Evolutionary conservation across 148 eudicot genomes (phyloP), one percentile per base, ranked within the genome.

Genomic region (Fagopyrum homotropicum): DNA sequence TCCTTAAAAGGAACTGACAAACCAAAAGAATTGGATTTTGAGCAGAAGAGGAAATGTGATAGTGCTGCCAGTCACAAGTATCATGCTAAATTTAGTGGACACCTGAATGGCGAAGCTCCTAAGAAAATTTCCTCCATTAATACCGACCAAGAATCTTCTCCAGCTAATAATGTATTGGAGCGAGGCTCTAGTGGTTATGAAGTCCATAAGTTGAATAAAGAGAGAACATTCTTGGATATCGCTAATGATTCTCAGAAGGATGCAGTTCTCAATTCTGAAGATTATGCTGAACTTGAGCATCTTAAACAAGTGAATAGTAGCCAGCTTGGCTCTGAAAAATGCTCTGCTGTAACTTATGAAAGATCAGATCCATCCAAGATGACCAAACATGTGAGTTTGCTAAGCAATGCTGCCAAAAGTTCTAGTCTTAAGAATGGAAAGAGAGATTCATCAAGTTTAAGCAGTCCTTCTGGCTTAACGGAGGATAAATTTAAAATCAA

Each of bases 321-420:
- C 45, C 79, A 64, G 40, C 70, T 22, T 29, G 63, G 82, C 75
- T 79, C 54, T 73, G 83, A 63, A 70, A 89, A 80, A 60, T 71
- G 45, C 29, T 78, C 54, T 52, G 75, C 80, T 30, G 72, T 9
- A 17, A 77, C 44, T 63, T 75, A 52, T 74, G 85, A 81, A 73
- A 74, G 78, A 47, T 59, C 84, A 52, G 59, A 50, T 79, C 78
- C 79, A 66, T 74, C 77, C 69, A 86, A 89, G 82, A 91, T 78
- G 77, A 76, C 86, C 43, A 89, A 88, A 82, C 80, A 15, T 81
- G 82, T 70, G 45, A 86, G 80, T 81, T 45, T 75, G 17, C 68
- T 45, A 17, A 80, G 75, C 78, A 87, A 85, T 83, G 61, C 78
- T 19, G 11, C 78, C 50, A 85, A 78, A 63, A 35, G 45, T 12